phyloP scores from a whole-genome alignment of 2,329 filamentous ascomycete species.

The Aureobasidium vineae region DNA sequence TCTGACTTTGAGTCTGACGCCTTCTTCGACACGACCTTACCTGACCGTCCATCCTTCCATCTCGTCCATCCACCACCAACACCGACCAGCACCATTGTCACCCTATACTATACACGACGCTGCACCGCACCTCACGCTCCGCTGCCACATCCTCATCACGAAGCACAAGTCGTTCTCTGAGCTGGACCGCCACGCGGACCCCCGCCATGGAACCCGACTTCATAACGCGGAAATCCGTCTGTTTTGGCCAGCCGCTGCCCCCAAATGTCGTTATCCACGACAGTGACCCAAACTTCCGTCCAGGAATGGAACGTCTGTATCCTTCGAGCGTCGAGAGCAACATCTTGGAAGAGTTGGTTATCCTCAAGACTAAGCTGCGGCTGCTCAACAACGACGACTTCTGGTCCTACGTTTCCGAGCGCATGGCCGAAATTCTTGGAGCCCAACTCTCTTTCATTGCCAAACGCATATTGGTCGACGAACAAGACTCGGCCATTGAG shows the following conservation, averaged over 20 bases:
- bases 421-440: conserved; percentile 60
- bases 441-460: conserved; percentile 69
- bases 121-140: not conserved
- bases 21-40: not conserved
- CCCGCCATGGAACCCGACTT: conserved; percentile 24
- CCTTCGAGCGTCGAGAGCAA: conserved; percentile 54
- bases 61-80: not conserved
- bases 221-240: conserved; percentile 25
- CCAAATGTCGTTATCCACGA: conserved; percentile 41
- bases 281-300: conserved; percentile 46
- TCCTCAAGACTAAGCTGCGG: conserved; percentile 57
- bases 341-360: conserved; percentile 59
- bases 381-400: conserved; percentile 58
- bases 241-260: conserved; percentile 17
- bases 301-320: conserved; percentile 35
- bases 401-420: conserved; percentile 63
- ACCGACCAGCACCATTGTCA: not conserved
- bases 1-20: conserved; percentile 1
- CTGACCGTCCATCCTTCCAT: not conserved
- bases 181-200: conserved; percentile 12
- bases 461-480: conserved; percentile 60
- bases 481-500: conserved; percentile 58
- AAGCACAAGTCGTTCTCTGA: not conserved
- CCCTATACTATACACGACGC: not conserved
- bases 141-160: not conserved